Evolutionary conservation across 129 eudicot genomes (phyloP).

Genomic region (Escallonia herrerae): DNA sequence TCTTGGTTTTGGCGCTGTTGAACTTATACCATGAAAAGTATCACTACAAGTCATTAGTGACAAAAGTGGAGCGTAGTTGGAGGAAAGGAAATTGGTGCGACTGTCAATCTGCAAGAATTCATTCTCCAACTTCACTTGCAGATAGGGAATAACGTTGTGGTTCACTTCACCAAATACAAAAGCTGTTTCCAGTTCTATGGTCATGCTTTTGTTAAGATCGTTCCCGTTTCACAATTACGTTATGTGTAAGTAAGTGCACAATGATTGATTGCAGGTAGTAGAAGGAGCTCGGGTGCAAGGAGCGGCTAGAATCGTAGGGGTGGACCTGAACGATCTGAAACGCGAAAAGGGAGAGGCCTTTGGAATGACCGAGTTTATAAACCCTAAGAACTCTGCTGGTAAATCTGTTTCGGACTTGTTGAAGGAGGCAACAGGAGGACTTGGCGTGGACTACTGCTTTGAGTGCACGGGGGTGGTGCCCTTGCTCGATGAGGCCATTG

Average conservation of each 20-base stretch:
- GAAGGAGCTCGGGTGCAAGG: constrained; percentile 50
- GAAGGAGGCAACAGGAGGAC: constrained; percentile 40
- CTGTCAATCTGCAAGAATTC: too few relatives aligned
- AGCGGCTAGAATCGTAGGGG: constrained; percentile 42
- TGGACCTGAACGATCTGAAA: constrained; percentile 45
- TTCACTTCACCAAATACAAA: too few relatives aligned
- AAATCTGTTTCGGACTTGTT: constrained; percentile 31
- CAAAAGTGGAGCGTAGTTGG: too few relatives aligned
- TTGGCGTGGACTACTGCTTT: constrained; percentile 44
- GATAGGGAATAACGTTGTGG: too few relatives aligned
- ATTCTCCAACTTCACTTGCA: not conserved
- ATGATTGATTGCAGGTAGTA: constrained; percentile 21
- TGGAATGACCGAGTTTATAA: constrained; percentile 53
- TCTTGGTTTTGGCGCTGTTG: too few relatives aligned
- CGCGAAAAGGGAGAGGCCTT: constrained; percentile 30
- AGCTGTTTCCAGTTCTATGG: too few relatives aligned
- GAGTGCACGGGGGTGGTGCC: constrained; percentile 52
- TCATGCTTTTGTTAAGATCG: too few relatives aligned
- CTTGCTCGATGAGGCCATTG: constrained; percentile 48
- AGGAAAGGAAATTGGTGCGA: too few relatives aligned
- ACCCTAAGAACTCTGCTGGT: constrained; percentile 30
- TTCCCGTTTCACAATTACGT: too few relatives aligned
- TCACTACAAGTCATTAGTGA: too few relatives aligned
- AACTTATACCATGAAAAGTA: too few relatives aligned
- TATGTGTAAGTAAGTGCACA: too few relatives aligned